Percentiles rank a stretch among this genome's conserved stretches.
phyloP scores from a whole-genome alignment of 306 rosid species.

The Senna siamea region DNA sequence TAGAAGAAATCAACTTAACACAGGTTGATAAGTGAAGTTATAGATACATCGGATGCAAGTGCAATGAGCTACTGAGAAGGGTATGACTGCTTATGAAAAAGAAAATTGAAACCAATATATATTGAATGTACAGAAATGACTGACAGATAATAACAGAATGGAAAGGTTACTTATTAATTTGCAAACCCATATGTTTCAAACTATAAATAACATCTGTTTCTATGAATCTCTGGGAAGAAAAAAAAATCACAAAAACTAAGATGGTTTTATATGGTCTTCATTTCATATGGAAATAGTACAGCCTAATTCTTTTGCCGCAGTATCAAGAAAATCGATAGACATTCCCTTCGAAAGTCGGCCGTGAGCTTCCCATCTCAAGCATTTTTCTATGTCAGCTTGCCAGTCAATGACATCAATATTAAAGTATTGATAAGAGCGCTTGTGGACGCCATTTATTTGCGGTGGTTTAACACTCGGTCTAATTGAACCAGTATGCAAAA shows the following conservation, averaged over 20 bases:
- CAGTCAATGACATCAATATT: conserved; percentile 55
- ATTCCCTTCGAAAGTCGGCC: conserved; percentile 61
- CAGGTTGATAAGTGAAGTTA: no score
- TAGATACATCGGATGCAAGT: no score
- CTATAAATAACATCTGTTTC: background rate
- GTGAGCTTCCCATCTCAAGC: conserved; percentile 80
- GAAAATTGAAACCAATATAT: no score
- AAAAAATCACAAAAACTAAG: conserved; percentile 33
- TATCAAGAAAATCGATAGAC: conserved; percentile 61
- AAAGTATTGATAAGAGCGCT: conserved; percentile 52
- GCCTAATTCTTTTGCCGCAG: conserved; percentile 73
- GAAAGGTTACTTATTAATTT: conserved; percentile 19
- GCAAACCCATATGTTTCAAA: conserved; percentile 6
- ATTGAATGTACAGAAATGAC: background rate
- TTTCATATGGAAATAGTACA: conserved; percentile 56
- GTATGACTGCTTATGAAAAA: no score
- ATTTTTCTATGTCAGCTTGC: conserved; percentile 64
- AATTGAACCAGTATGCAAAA: conserved; percentile 56
- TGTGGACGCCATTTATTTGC: conserved; percentile 44
- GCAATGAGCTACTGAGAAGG: no score
- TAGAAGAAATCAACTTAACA: no score
- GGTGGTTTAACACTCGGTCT: conserved; percentile 47
- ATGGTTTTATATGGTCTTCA: conserved; percentile 26
- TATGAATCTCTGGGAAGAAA: conserved; percentile 20
- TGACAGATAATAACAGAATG: background rate